phyloP scores from a whole-genome alignment of 2,329 filamentous ascomycete genomes.

The Laburnicola sp. region DNA sequence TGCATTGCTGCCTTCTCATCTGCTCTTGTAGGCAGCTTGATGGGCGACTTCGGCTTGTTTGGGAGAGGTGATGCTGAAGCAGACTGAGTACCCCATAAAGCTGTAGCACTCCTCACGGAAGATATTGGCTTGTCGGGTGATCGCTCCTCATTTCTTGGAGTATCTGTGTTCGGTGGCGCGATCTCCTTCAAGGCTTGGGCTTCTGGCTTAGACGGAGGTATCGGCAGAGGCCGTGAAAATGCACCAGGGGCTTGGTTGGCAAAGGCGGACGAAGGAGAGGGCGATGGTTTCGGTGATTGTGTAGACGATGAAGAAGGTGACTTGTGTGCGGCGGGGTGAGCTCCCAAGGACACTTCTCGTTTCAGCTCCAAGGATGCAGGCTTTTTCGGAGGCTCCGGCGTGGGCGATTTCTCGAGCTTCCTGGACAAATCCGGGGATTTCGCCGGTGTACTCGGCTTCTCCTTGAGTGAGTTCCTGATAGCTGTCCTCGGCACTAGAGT shows the following conservation, averaged over 20 bases:
- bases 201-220: conserved; percentile 27
- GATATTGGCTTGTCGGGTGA: conserved; percentile 34
- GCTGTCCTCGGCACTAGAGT: conserved; percentile 25
- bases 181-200: conserved; percentile 29
- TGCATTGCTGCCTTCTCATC: conserved; percentile 57
- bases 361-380: conserved; percentile 26
- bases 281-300: conserved; percentile 25
- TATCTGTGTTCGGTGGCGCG: conserved; percentile 28
- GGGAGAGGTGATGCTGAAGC: conserved; percentile 34
- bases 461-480: conserved; percentile 27
- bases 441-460: conserved; percentile 35
- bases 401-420: conserved; percentile 19
- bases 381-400: conserved; percentile 26
- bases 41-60: conserved; percentile 47
- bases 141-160: conserved; percentile 24
- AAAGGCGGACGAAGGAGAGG: conserved; percentile 16
- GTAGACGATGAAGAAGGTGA: conserved; percentile 31
- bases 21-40: conserved; percentile 55
- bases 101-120: conserved; percentile 52
- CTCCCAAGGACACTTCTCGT: conserved; percentile 19
- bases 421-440: conserved; percentile 28
- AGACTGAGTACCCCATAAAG: conserved; percentile 48
- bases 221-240: conserved; percentile 31
- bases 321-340: conserved; percentile 21
- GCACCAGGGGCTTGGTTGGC: neutral